A percentile compares a stretch with the other conserved stretches of the same genome.
phyloP scores from a whole-genome alignment of 768 basidiomycete genomes.

The Paxillus involutus region DNA sequence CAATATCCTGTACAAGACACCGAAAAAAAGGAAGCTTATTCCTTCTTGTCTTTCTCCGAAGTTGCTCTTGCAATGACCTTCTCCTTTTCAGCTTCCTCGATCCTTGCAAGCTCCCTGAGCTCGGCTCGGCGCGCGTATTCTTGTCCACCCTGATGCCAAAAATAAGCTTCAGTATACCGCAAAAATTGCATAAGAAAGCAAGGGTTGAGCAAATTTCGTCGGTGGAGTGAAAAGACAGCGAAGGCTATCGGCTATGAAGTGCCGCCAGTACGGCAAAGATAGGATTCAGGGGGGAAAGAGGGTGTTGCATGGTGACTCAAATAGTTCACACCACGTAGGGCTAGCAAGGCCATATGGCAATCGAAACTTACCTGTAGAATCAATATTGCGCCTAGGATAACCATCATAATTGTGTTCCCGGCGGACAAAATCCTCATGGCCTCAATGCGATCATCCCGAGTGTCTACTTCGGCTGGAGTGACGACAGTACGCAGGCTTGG shows the following conservation, averaged over 20 bases:
- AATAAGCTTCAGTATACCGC: slow-evolving; percentile 7
- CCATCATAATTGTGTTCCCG: slow-evolving; percentile 81
- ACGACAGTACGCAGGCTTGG: slow-evolving; percentile 72
- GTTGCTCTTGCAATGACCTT: slow-evolving; percentile 10
- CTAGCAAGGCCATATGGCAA: neutral
- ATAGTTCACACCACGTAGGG: slow-evolving; percentile 4
- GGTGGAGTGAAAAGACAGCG: neutral
- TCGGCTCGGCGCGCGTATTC: slow-evolving; percentile 76
- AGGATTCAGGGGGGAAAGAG: slow-evolving; percentile 4
- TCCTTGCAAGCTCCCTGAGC: slow-evolving; percentile 37
- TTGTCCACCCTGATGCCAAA: slow-evolving; percentile 67
- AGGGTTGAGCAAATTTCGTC: slow-evolving; percentile 1
- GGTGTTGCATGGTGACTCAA: neutral
- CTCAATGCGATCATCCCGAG: slow-evolving; percentile 65
- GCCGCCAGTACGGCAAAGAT: slow-evolving; percentile 6
- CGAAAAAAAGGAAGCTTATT: slow-evolving; percentile 10
- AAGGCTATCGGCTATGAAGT: slow-evolving; percentile 13
- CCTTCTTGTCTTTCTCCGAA: slow-evolving; percentile 31
- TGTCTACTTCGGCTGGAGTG: slow-evolving; percentile 54
- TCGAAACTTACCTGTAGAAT: slow-evolving; percentile 62
- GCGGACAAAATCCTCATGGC: slow-evolving; percentile 83
- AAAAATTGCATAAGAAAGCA: slow-evolving; percentile 6
- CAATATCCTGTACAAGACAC: neutral
- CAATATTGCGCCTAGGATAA: slow-evolving; percentile 64
- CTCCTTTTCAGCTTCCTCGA: slow-evolving; percentile 39